These are phyloP conservation scores for Nannizzia gypsea DNA, from an alignment of 2,329 filamentous ascomycete species.

Conservation along the genomic window DNA sequence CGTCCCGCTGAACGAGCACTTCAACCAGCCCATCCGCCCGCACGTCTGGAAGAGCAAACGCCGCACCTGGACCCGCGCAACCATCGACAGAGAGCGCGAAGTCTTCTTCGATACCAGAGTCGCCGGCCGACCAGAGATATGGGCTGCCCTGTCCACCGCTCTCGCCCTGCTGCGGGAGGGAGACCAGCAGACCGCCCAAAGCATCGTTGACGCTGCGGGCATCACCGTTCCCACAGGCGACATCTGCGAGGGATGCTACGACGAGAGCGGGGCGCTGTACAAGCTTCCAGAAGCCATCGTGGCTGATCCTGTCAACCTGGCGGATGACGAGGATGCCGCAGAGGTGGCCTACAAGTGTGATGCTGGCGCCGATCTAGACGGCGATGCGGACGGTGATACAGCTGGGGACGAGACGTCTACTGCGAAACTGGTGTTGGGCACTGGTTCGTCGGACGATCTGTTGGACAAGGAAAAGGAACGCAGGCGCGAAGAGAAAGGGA, in stretches of 20 bases:
- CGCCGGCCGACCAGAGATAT: conserved; percentile 63
- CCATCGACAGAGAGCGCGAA: conserved; percentile 57
- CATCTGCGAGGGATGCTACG: conserved; percentile 59
- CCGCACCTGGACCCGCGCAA: conserved; percentile 56
- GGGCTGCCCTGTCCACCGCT: conserved; percentile 60
- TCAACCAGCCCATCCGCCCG: conserved; percentile 55
- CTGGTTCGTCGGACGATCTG: conserved; percentile 30
- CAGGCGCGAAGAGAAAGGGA: conserved; percentile 48
- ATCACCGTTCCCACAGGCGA: conserved; percentile 64
- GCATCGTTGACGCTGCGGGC: conserved; percentile 65
- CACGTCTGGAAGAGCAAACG: conserved; percentile 55
- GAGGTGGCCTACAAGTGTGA: conserved; percentile 16
- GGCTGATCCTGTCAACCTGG: conserved; percentile 43
- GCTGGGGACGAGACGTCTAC: conserved; percentile 14
- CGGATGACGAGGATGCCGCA: conserved; percentile 7
- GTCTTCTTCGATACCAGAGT: conserved; percentile 90
- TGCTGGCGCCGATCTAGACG: conserved; percentile 12
- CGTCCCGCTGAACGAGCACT: conserved; percentile 43
- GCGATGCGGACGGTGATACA: conserved; percentile 13
- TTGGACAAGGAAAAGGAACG: conserved; percentile 30
- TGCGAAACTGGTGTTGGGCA: conserved; percentile 26
- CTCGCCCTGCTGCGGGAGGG: conserved; percentile 56
- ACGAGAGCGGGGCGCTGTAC: conserved; percentile 59
- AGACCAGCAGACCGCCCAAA: conserved; percentile 59
- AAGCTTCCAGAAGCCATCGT: conserved; percentile 56